phyloP scores from a whole-genome alignment of 202 grass and related monocot genomes.

The Zoysia matrella region DNA sequence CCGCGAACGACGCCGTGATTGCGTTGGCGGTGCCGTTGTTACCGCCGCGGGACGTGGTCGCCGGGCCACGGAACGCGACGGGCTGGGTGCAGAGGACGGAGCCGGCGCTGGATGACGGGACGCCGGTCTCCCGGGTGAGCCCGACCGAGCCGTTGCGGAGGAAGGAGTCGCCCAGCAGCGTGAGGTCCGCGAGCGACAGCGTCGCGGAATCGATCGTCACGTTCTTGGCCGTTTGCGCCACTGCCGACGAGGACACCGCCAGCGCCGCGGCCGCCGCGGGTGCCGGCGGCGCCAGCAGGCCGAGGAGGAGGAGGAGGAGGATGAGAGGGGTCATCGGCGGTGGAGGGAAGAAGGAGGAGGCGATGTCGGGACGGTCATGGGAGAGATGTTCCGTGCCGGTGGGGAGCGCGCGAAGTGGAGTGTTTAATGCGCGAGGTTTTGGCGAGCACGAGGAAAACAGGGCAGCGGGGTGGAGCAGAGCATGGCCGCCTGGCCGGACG shows the following conservation, averaged over 20 bases:
- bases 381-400: not conserved
- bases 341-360: not conserved
- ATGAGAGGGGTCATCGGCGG: constrained; percentile 34
- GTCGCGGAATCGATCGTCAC: constrained; percentile 66
- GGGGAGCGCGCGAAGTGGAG: not conserved
- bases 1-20: constrained; percentile 59
- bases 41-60: not conserved
- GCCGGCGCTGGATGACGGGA: constrained; percentile 84
- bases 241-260: not conserved
- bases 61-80: constrained; percentile 45
- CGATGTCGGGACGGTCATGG: constrained; percentile 19
- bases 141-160: constrained; percentile 76
- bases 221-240: constrained; percentile 24
- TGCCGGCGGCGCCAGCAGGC: not conserved
- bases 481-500: not conserved
- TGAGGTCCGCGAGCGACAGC: constrained; percentile 80
- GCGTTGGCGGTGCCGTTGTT: not conserved
- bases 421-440: constrained; percentile 30
- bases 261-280: not conserved
- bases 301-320: not conserved
- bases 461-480: constrained; percentile 14
- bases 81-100: constrained; percentile 69
- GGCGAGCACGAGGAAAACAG: constrained; percentile 20
- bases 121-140: constrained; percentile 73
- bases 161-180: constrained; percentile 82